Conservation (phyloP, 768 basidiomycete genomes). For the Chiua virens region DNA sequence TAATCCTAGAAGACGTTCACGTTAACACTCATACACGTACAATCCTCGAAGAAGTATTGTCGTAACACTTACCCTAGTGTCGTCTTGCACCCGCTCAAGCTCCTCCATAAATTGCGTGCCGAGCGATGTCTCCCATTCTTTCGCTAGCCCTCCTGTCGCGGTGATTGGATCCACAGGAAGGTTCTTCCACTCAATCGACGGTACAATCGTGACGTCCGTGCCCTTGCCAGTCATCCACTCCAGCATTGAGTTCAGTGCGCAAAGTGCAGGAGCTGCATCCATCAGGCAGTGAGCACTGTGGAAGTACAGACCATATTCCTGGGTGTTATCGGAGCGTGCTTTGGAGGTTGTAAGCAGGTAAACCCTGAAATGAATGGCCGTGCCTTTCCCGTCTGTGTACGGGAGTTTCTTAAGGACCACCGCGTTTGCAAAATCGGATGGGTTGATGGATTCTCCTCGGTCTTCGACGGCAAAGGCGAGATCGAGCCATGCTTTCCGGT, state of each 20-base stretch:
- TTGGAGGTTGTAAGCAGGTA: conserved; percentile 14
- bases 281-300: conserved; percentile 22
- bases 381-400: conserved; percentile 8
- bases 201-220: conserved; percentile 9
- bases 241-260: conserved; percentile 21
- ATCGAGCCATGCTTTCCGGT: conserved; percentile 24
- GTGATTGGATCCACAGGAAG: conserved; percentile 27
- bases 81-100: background rate
- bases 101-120: conserved; percentile 17
- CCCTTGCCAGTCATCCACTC: conserved; percentile 20
- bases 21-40: too few species aligned
- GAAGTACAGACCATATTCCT: conserved; percentile 24
- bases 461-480: conserved; percentile 18
- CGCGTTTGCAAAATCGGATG: conserved; percentile 13
- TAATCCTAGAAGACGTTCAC: conserved; percentile 4
- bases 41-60: background rate
- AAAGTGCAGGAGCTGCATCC: conserved; percentile 21
- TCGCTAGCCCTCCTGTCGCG: conserved; percentile 21
- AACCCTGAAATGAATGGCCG: background rate
- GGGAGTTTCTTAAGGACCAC: conserved; percentile 20
- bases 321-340: background rate
- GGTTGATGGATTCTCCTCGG: conserved; percentile 12
- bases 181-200: conserved; percentile 24
- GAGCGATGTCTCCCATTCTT: conserved; percentile 12
- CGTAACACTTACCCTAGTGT: conserved; percentile 5